Evolutionary conservation across 257 asterid genomes (phyloP).

Genomic region (Plantago major): DNA sequence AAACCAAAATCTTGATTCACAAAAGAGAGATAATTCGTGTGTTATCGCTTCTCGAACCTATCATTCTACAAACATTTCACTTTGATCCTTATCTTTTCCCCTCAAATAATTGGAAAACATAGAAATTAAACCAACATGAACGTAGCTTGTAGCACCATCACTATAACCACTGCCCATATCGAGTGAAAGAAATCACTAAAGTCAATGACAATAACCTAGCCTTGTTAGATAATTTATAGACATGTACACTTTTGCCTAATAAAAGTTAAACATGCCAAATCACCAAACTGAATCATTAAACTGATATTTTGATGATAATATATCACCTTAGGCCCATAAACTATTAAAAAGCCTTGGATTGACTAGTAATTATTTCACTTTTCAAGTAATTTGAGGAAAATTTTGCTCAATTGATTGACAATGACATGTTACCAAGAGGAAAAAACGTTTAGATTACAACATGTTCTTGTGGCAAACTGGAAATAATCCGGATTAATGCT

Average conservation of each 20-base stretch:
- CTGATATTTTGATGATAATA: neutral
- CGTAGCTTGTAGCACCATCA: slow-evolving; percentile 32
- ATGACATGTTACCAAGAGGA: slow-evolving; percentile 33
- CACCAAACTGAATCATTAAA: neutral
- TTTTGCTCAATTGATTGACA: slow-evolving; percentile 21
- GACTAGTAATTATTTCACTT: neutral
- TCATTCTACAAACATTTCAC: too few relatives aligned
- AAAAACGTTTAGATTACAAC: slow-evolving; percentile 16
- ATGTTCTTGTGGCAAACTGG: slow-evolving; percentile 16
- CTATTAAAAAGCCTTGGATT: neutral
- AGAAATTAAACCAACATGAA: too few relatives aligned
- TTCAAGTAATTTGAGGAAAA: slow-evolving; percentile 1
- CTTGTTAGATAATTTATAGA: slow-evolving; percentile 20
- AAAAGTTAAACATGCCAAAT: neutral
- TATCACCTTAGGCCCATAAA: neutral
- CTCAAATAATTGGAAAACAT: too few relatives aligned
- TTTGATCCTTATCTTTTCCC: too few relatives aligned
- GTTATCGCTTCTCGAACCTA: too few relatives aligned
- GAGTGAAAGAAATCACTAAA: slow-evolving; percentile 8
- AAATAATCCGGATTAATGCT: slow-evolving; percentile 20
- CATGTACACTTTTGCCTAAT: slow-evolving; percentile 10
- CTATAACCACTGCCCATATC: slow-evolving; percentile 30
- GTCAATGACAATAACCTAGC: slow-evolving; percentile 16
- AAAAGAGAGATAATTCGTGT: too few relatives aligned
- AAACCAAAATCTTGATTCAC: too few relatives aligned